Conservation (phyloP, 1,139 yeast genomes). For the Debaryomyces udenii region DNA sequence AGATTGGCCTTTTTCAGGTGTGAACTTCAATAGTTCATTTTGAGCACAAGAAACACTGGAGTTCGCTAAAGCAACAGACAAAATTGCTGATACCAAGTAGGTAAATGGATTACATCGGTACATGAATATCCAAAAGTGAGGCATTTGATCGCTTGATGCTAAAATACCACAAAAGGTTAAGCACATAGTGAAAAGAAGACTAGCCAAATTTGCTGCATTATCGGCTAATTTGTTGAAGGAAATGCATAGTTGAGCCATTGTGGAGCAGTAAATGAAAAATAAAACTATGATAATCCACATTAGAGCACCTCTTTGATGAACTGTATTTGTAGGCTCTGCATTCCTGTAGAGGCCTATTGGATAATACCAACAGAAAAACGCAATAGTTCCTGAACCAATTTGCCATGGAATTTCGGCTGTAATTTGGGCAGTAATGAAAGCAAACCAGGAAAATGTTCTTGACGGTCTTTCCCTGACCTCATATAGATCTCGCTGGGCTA, state of each 20-base stretch:
- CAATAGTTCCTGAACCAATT: conserved; percentile 60
- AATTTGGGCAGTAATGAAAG: conserved; percentile 60
- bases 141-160: conserved; percentile 27
- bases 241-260: conserved; percentile 42
- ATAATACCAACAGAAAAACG: conserved; percentile 77
- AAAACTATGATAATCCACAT: conserved; percentile 47
- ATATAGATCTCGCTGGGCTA: conserved; percentile 37
- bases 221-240: conserved; percentile 43
- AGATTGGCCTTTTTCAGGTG: conserved; percentile 44
- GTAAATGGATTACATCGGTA: conserved; percentile 29
- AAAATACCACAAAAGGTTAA: conserved; percentile 40
- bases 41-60: conserved; percentile 52
- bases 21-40: conserved; percentile 47
- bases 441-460: conserved; percentile 31
- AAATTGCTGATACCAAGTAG: conserved; percentile 53
- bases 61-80: conserved; percentile 58
- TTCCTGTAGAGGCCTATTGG: conserved; percentile 72
- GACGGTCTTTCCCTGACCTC: conserved; percentile 40
- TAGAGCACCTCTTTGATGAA: conserved; percentile 42
- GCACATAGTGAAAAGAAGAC: conserved; percentile 30
- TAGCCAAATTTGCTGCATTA: conserved; percentile 40
- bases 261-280: conserved; percentile 36
- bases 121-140: conserved; percentile 43
- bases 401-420: conserved; percentile 80
- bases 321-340: conserved; percentile 40